Conservation (phyloP, 2,329 filamentous ascomycete genomes). For the Leptographium galeiforme region DNA sequence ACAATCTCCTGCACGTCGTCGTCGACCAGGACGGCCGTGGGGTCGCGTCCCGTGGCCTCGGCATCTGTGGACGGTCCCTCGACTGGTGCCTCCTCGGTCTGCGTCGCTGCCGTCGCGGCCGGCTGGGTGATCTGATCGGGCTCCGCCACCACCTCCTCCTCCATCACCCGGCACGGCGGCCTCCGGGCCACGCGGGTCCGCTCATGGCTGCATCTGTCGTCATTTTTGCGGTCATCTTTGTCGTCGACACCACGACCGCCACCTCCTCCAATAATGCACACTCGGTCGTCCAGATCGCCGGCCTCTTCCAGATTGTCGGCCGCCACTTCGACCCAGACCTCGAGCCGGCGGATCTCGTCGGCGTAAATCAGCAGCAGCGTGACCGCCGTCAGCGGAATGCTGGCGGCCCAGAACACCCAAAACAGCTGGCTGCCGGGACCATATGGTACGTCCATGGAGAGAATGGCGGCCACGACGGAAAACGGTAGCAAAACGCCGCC, state of each 20-base stretch:
- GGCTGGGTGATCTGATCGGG: background rate
- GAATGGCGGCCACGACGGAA: constrained; percentile 31
- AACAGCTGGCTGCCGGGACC: constrained; percentile 27
- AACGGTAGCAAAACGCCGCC: constrained; percentile 35
- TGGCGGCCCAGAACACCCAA: constrained; percentile 35
- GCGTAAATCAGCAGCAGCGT: constrained; percentile 32
- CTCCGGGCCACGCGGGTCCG: no score
- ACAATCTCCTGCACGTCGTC: constrained; percentile 1
- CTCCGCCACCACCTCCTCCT: background rate
- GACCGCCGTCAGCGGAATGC: constrained; percentile 23
- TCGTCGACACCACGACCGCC: background rate
- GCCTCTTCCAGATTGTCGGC: background rate
- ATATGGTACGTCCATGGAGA: constrained; percentile 32
- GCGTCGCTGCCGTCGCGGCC: no score
- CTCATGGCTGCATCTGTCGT: no score
- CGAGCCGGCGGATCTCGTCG: constrained; percentile 29
- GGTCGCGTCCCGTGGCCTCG: no score
- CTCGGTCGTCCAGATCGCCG: background rate
- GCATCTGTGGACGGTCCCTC: no score
- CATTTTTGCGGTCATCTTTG: no score
- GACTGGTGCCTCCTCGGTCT: no score
- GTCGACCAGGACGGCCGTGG: background rate
- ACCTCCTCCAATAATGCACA: background rate
- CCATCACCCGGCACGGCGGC: no score
- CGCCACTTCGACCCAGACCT: constrained; percentile 28